Evolutionary conservation across 1,284 basidiomycete species (phyloP).

Genomic region (Heterobasidion irregulare): DNA sequence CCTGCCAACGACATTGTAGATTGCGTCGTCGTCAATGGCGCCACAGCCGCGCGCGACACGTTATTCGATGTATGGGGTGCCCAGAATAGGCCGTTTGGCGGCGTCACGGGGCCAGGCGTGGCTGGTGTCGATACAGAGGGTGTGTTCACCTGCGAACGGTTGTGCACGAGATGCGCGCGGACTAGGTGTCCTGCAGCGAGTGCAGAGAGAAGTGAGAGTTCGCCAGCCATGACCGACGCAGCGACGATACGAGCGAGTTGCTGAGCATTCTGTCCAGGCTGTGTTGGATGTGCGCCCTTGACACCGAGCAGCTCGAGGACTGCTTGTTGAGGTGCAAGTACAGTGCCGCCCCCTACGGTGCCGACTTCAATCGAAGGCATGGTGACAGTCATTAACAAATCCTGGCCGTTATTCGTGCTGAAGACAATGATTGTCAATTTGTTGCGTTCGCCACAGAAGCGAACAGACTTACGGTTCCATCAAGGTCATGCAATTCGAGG

Average conservation of each 20-base stretch:
- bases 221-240: conserved; percentile 91
- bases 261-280: conserved; percentile 84
- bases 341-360: conserved; percentile 93
- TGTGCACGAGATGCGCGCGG: conserved; percentile 84
- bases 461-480: conserved; percentile 84
- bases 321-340: conserved; percentile 82
- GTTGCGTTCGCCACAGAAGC: background rate
- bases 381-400: conserved; percentile 85
- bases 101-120: conserved; percentile 38
- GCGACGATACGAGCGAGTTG: conserved; percentile 83
- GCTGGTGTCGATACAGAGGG: conserved; percentile 55
- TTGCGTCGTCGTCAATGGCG: conserved; percentile 7
- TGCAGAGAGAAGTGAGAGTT: conserved; percentile 82
- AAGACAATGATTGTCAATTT: background rate
- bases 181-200: conserved; percentile 90
- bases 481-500: conserved; percentile 95
- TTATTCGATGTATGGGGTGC: conserved; percentile 6
- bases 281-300: conserved; percentile 75
- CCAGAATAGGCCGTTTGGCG: conserved; percentile 11
- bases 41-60: conserved; percentile 4
- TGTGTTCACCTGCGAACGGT: conserved; percentile 63
- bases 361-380: conserved; percentile 98
- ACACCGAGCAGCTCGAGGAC: conserved; percentile 91
- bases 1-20: conserved; percentile 11
- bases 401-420: conserved; percentile 83